Evolutionary conservation across 805 yeast genomes (phyloP).

Genomic region (Teunomyces funiuensis): DNA sequence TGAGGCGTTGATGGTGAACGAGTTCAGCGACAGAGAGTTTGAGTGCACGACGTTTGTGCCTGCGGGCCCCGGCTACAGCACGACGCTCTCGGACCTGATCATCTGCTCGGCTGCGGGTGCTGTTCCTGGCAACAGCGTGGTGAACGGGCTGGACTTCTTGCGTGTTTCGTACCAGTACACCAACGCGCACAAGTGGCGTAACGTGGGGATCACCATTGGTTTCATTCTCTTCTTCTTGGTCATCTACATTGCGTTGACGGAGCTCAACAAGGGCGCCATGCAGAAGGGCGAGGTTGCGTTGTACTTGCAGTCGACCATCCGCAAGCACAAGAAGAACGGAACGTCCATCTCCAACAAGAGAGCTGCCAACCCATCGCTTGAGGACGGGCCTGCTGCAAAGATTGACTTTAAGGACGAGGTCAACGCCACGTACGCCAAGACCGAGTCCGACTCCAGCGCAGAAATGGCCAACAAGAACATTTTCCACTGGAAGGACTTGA

Average conservation of each 20-base stretch:
- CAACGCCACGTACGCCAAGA: slow-evolving; percentile 21
- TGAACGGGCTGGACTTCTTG: slow-evolving; percentile 62
- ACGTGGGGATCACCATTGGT: slow-evolving; percentile 65
- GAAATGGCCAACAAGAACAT: slow-evolving; percentile 11
- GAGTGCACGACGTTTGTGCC: slow-evolving; percentile 61
- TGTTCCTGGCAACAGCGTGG: slow-evolving; percentile 48
- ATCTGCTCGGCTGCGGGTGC: slow-evolving; percentile 67
- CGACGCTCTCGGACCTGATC: slow-evolving; percentile 32
- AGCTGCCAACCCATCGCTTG: slow-evolving; percentile 4
- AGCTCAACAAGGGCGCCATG: slow-evolving; percentile 47
- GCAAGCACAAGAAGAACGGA: slow-evolving; percentile 13
- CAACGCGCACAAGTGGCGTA: slow-evolving; percentile 73
- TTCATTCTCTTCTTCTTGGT: slow-evolving; percentile 45
- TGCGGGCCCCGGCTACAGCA: slow-evolving; percentile 52
- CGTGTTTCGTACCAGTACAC: slow-evolving; percentile 47
- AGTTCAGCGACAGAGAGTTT: slow-evolving; percentile 58
- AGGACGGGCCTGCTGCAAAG: slow-evolving; percentile 8
- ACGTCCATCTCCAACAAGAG: slow-evolving; percentile 17
- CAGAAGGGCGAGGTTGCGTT: slow-evolving; percentile 48
- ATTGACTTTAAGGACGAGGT: slow-evolving; percentile 9
- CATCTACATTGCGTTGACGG: slow-evolving; percentile 35
- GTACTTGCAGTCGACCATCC: slow-evolving; percentile 46
- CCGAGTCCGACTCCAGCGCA: slow-evolving; percentile 13
- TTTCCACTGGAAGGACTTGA: slow-evolving; percentile 41
- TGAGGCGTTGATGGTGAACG: slow-evolving; percentile 65